A percentile compares a stretch with the other conserved stretches of the same genome.
Conservation (phyloP, 768 basidiomycete genomes). For the Hygrocybe punicea region DNA sequence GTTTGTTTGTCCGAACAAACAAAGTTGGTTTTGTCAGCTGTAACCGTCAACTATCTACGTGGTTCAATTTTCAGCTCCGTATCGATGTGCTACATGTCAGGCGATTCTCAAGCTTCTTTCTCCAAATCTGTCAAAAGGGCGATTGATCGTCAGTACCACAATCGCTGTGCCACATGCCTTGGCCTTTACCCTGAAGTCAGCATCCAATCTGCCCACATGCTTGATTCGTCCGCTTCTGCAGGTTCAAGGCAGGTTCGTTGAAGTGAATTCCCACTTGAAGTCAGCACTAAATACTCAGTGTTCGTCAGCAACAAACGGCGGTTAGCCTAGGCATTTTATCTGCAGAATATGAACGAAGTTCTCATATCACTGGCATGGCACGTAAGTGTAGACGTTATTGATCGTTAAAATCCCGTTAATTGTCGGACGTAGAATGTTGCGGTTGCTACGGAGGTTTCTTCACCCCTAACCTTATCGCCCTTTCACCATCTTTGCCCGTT, state of each 20-base stretch:
- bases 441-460: conserved; percentile 8
- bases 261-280: conserved; percentile 1
- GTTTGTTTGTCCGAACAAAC: no score
- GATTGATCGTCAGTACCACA: conserved; percentile 1
- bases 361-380: conserved; percentile 6
- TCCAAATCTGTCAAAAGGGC: neutral
- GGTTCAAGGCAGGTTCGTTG: conserved; percentile 10
- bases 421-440: conserved; percentile 7
- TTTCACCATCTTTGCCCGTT: conserved; percentile 11
- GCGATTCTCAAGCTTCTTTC: conserved; percentile 1
- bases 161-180: conserved; percentile 12
- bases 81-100: neutral
- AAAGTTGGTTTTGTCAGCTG: no score
- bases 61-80: neutral
- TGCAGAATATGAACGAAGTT: conserved; percentile 8
- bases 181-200: neutral
- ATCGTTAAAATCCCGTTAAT: conserved; percentile 7
- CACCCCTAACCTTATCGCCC: conserved; percentile 10
- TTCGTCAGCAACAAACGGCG: conserved; percentile 7
- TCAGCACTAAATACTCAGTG: neutral
- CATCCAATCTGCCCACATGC: conserved; percentile 10
- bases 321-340: conserved; percentile 10
- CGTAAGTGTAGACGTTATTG: conserved; percentile 7
- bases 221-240: conserved; percentile 8
- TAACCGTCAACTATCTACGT: no score